Evolutionary conservation across 2,329 filamentous ascomycete genomes (phyloP), one percentile per base, ranked within the genome.

Genomic region (Alternaria arborescens): DNA sequence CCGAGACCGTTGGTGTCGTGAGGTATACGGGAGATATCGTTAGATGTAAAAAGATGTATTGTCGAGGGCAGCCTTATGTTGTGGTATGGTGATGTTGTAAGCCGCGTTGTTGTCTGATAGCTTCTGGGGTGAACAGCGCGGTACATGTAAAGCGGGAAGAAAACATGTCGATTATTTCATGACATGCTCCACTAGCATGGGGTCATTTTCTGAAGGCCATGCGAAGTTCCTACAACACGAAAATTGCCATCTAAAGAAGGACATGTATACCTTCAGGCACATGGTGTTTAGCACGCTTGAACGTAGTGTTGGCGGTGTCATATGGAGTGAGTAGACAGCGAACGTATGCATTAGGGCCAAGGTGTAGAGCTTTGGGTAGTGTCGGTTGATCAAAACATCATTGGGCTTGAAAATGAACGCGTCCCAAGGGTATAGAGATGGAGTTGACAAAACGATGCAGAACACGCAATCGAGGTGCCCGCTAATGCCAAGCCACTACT

Each of bases 401-500:
- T 36, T 18, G 18, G 11, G 18, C 14, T 12, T 6, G 32, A 7
- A 14, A 12, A 20, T 16, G 41, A 8, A 43, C 5, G 40, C 8
- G 40, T 41, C 18, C 12, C 12, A 11, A 41, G 14, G 8, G 16
- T 8, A 24, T 36, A 3, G 7, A 5, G 12, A 48, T 24, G 20
- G 6, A 11, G 12, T 48, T 48, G 30, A 24, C 16, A 1, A 12
- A 18, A 26, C 14, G 14, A 16, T 2, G 22, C 46, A 30, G 22
- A 14, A 50, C 8, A 20, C 20, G 8, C 24, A 50, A 20, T 50
- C 32, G 5, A 48, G 26, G 60, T 59, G 44, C 30, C 32, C 16
- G 41, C 12, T 3, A 12, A 36, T 42, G 65, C 64, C 64, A 68
- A 70, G 72, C 67, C 71, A 50, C 71, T 71, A 71, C 22, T 8